Conservation (phyloP, 2,329 filamentous ascomycete species). For the Fusarium globosum region DNA sequence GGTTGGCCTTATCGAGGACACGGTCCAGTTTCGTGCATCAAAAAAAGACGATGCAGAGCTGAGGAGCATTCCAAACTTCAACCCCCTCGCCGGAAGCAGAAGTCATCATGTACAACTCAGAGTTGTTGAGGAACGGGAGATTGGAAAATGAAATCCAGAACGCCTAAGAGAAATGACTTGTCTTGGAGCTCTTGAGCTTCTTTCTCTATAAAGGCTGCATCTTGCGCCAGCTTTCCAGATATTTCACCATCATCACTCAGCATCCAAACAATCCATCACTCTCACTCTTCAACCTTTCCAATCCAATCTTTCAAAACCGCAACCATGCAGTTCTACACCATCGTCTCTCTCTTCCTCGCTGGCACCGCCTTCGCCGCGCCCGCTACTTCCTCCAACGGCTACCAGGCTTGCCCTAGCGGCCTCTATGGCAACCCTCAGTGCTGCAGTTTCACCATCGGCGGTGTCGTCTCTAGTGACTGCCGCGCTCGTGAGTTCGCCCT, state of each 20-base stretch:
- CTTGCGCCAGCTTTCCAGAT: not conserved
- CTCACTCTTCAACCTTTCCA: not conserved
- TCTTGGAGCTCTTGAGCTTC: fast-evolving
- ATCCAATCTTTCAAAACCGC: not conserved
- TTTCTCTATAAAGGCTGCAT: not conserved
- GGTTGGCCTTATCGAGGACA: not conserved
- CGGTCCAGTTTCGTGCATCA: not conserved
- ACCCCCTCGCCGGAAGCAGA: not conserved
- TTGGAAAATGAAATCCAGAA: not conserved
- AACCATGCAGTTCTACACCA: not conserved
- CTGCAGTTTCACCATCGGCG: not conserved
- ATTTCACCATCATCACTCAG: not conserved
- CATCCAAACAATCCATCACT: not conserved
- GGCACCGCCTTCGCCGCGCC: not conserved
- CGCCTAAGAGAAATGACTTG: not conserved
- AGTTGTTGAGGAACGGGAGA: not conserved
- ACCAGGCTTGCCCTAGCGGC: not conserved
- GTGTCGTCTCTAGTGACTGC: not conserved
- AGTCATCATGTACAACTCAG: not conserved
- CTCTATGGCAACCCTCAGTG: not conserved
- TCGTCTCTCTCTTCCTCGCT: not conserved
- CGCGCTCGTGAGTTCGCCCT: not conserved
- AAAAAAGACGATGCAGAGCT: not conserved
- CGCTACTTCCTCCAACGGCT: not conserved
- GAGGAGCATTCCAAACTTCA: not conserved